Evolutionary conservation across 2,329 filamentous ascomycete species (phyloP).

Genomic region (Exophiala sideris): DNA sequence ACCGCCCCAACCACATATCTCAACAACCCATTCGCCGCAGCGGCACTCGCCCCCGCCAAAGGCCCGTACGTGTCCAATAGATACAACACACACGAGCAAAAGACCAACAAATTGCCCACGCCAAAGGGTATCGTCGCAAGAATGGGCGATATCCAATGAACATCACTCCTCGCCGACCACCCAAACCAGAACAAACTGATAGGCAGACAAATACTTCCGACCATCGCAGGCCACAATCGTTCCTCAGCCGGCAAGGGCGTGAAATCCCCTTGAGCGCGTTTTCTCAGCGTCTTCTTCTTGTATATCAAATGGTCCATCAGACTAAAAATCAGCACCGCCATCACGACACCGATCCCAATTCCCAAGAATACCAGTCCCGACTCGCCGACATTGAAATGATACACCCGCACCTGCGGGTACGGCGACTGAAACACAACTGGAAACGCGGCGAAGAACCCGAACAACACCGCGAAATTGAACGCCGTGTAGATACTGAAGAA

Average conservation of each 20-base stretch:
- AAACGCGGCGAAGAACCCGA: conserved; percentile 82
- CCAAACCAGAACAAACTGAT: conserved; percentile 49
- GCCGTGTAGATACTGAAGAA: conserved; percentile 68
- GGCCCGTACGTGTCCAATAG: conserved; percentile 33
- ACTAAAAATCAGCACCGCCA: conserved; percentile 41
- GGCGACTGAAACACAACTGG: conserved; percentile 68
- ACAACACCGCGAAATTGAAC: conserved; percentile 75
- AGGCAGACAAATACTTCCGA: conserved; percentile 50
- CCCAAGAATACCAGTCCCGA: conserved; percentile 77
- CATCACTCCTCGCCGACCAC: conserved; percentile 38
- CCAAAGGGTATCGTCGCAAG: conserved; percentile 30
- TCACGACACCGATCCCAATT: conserved; percentile 67
- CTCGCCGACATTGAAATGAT: conserved; percentile 64
- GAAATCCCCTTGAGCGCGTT: conserved; percentile 14
- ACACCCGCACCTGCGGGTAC: conserved; percentile 43
- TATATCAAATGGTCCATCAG: conserved; percentile 25
- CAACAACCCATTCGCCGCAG: conserved; percentile 36
- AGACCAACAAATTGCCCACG: conserved; percentile 31
- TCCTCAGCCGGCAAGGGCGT: conserved; percentile 45
- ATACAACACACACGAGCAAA: conserved; percentile 46
- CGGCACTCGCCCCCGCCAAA: conserved; percentile 30
- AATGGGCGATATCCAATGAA: conserved; percentile 40
- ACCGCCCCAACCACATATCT: conserved; percentile 34
- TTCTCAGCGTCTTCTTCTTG: conserved; percentile 17
- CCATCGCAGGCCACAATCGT: conserved; percentile 46